A percentile compares a stretch with the other conserved stretches of the same genome.
Evolutionary conservation across 1,139 yeast genomes (phyloP).

Genomic region (Eremothecium coryli): DNA sequence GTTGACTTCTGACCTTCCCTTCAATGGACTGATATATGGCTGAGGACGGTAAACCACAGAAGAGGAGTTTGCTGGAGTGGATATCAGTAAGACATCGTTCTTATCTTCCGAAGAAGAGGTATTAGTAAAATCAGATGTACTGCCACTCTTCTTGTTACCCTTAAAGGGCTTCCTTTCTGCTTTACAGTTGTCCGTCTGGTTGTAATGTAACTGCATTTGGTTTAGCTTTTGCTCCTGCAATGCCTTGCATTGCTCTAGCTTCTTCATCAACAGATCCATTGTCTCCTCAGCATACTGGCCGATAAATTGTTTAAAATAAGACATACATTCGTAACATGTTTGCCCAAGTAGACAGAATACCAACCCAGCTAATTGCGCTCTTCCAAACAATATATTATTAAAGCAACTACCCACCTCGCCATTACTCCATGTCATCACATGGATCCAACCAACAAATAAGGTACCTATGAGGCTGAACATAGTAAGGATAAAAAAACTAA

Average conservation of each 20-base stretch:
- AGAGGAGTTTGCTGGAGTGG: slow-evolving; percentile 2
- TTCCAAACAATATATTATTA: slow-evolving; percentile 1
- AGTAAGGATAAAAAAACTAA: background rate
- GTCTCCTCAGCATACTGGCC: slow-evolving; percentile 4
- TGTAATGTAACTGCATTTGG: background rate
- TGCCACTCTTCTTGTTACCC: background rate
- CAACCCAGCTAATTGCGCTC: slow-evolving; percentile 2
- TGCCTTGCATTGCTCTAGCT: slow-evolving; percentile 1
- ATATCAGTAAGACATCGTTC: slow-evolving; percentile 5
- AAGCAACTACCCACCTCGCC: background rate
- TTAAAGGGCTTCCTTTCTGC: background rate
- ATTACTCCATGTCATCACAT: background rate
- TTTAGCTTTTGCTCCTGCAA: background rate
- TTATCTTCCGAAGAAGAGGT: background rate
- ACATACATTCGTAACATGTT: slow-evolving; percentile 2
- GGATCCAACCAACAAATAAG: background rate
- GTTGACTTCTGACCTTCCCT: slow-evolving; percentile 3
- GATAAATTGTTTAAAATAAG: slow-evolving; percentile 2
- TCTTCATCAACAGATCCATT: slow-evolving; percentile 3
- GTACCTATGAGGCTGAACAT: background rate
- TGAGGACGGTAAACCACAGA: slow-evolving; percentile 4
- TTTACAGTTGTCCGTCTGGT: background rate
- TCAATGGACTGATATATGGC: slow-evolving; percentile 9
- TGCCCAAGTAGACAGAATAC: slow-evolving; percentile 3
- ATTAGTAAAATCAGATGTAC: background rate